A percentile compares a stretch with the other conserved stretches of the same genome.
phyloP scores from a whole-genome alignment of 2,329 filamentous ascomycete species.

The Colletotrichum paranaense region DNA sequence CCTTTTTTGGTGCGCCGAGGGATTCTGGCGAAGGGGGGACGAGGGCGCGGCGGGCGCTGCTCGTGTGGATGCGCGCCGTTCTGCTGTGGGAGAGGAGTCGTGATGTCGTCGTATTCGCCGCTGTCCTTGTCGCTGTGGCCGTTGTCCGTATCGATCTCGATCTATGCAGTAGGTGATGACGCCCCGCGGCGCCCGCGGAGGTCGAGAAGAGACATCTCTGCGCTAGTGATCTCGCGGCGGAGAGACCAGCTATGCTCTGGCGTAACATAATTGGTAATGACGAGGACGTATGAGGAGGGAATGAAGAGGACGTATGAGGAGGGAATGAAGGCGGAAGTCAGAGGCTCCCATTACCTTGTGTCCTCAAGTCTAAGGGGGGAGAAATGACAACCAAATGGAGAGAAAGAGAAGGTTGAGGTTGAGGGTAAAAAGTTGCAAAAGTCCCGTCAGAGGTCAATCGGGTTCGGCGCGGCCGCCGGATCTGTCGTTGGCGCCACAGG shows the following conservation, averaged over 20 bases:
- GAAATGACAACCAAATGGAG: not conserved
- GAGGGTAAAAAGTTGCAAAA: not conserved
- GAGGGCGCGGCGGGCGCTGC: constrained; percentile 70
- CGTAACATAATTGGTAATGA: constrained; percentile 41
- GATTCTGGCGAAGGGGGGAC: constrained; percentile 82
- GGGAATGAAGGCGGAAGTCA: not conserved
- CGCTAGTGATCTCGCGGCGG: constrained; percentile 33
- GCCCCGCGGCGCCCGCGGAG: constrained; percentile 15
- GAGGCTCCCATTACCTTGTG: constrained; percentile 20
- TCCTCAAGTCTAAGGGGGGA: not conserved
- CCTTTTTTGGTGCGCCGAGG: constrained; percentile 76
- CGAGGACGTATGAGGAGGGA: not conserved
- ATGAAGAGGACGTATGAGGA: not conserved
- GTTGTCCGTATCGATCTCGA: not conserved
- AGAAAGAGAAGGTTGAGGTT: not conserved
- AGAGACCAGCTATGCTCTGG: constrained; percentile 41
- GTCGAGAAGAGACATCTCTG: constrained; percentile 24
- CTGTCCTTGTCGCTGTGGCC: not conserved
- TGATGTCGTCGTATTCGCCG: constrained; percentile 6
- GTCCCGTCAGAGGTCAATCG: not conserved
- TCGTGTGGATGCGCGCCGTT: constrained; percentile 6
- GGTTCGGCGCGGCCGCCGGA: constrained; percentile 4
- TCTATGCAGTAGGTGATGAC: constrained; percentile 9
- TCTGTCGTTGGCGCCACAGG: constrained; percentile 1
- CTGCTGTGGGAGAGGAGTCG: not conserved